These are phyloP conservation scores for Rhizopogon vinicolor DNA, from an alignment of 768 basidiomycete genomes.

Conservation along the genomic window DNA sequence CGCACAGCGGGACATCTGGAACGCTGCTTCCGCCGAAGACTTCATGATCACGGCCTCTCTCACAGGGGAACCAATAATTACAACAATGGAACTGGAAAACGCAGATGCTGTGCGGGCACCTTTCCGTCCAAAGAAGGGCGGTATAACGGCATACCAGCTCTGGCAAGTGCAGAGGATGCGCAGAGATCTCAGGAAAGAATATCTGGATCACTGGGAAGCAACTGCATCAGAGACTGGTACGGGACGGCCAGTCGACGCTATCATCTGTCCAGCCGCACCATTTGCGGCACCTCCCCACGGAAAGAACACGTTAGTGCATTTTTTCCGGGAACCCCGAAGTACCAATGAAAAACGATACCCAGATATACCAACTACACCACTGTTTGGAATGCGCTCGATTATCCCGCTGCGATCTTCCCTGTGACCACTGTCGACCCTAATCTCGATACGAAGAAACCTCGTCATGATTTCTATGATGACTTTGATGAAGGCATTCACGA, in stretches of 20 bases:
- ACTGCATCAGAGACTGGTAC: constrained; percentile 52
- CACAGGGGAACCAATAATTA: constrained; percentile 53
- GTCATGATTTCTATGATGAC: constrained; percentile 42
- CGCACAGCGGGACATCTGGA: constrained; percentile 36
- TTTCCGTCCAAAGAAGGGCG: constrained; percentile 23
- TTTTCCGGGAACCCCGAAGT: constrained; percentile 3
- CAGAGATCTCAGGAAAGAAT: constrained; percentile 45
- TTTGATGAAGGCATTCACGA: constrained; percentile 47
- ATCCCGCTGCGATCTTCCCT: constrained; percentile 56
- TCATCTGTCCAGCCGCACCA: constrained; percentile 62
- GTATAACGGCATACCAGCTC: constrained; percentile 50
- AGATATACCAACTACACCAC: constrained; percentile 52
- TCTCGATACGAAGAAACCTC: constrained; percentile 43
- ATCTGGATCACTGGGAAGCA: constrained; percentile 60
- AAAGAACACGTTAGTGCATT: constrained; percentile 37
- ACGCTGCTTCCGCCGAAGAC: constrained; percentile 46
- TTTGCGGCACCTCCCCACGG: constrained; percentile 65
- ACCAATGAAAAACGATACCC: background rate
- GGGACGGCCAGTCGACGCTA: constrained; percentile 70
- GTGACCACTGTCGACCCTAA: constrained; percentile 54
- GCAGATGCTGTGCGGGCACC: constrained; percentile 14
- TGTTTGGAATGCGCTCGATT: constrained; percentile 71
- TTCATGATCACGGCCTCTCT: constrained; percentile 29
- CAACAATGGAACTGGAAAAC: constrained; percentile 37
- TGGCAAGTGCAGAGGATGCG: constrained; percentile 62